Evolutionary conservation across 345 rosid genomes (phyloP).

Genomic region (Moringa oleifera): DNA sequence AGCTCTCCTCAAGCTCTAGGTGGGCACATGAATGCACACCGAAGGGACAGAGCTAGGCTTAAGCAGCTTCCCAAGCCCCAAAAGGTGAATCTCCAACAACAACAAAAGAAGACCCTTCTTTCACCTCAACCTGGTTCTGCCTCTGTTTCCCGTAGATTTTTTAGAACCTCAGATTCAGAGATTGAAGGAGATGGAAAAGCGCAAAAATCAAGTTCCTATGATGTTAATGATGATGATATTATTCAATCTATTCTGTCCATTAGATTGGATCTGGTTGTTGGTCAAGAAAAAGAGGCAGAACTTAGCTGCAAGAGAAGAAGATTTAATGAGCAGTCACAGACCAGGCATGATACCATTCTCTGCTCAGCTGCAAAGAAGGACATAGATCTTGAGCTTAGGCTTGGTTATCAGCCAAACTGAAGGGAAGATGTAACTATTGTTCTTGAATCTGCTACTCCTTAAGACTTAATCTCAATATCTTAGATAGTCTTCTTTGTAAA

Average conservation of each 20-base stretch:
- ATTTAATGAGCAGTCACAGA: constrained; percentile 23
- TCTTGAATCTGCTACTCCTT: background rate
- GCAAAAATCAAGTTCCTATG: background rate
- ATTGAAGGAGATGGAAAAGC: background rate
- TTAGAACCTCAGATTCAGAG: background rate
- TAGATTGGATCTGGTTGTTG: constrained; percentile 60
- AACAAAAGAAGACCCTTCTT: background rate
- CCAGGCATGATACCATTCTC: too few relatives aligned
- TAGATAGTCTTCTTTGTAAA: too few relatives aligned
- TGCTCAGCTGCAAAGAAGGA: constrained; percentile 28
- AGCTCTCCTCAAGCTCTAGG: constrained; percentile 91
- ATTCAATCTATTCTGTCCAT: constrained; percentile 42
- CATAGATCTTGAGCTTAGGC: constrained; percentile 93
- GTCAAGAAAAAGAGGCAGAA: constrained; percentile 34
- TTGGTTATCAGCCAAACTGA: constrained; percentile 61
- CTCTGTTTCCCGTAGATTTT: background rate
- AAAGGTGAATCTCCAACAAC: constrained; percentile 23
- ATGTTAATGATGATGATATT: constrained; percentile 20
- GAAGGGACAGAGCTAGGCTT: constrained; percentile 87
- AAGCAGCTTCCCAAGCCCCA: constrained; percentile 47
- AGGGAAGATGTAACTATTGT: background rate
- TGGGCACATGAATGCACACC: constrained; percentile 92
- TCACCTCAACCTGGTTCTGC: background rate
- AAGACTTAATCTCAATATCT: too few relatives aligned
- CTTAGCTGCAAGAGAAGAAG: constrained; percentile 47